Conservation (phyloP, 1,284 basidiomycete species). For the Marasmius tenuissimus region DNA sequence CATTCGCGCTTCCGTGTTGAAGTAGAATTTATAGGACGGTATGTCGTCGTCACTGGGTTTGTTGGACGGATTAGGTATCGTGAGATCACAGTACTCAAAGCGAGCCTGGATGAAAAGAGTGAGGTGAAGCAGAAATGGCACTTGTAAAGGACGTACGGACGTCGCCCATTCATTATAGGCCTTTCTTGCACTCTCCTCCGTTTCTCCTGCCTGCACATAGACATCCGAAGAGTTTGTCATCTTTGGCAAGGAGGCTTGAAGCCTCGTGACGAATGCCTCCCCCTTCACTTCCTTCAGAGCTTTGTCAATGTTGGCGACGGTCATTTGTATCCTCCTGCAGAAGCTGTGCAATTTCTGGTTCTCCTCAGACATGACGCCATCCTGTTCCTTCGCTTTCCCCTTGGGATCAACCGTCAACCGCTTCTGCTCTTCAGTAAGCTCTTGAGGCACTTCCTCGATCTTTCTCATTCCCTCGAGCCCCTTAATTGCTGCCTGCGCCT, state of each 20-base stretch:
- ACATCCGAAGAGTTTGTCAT: conserved; percentile 49
- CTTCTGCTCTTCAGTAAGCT: conserved; percentile 83
- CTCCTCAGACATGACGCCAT: conserved; percentile 54
- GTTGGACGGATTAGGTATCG: conserved; percentile 44
- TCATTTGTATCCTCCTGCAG: conserved; percentile 79
- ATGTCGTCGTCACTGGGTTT: conserved; percentile 43
- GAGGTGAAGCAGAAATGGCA: neutral
- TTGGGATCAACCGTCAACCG: conserved; percentile 68
- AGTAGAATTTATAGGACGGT: conserved; percentile 78
- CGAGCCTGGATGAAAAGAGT: conserved; percentile 37
- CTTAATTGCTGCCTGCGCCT: conserved; percentile 85
- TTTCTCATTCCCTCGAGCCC: conserved; percentile 70
- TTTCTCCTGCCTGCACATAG: conserved; percentile 49
- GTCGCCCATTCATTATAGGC: conserved; percentile 82
- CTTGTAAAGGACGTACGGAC: conserved; percentile 17
- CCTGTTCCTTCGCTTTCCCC: conserved; percentile 61
- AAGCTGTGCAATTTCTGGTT: conserved; percentile 65
- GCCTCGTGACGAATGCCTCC: conserved; percentile 73
- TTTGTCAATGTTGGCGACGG: conserved; percentile 80
- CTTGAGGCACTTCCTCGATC: conserved; percentile 46
- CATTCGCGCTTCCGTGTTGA: conserved; percentile 77
- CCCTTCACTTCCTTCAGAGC: conserved; percentile 86
- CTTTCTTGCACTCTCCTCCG: conserved; percentile 67
- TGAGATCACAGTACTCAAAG: conserved; percentile 86
- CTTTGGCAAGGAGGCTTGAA: conserved; percentile 75